Percentiles rank a stretch among this genome's conserved stretches.
Evolutionary conservation across 1,284 basidiomycete species (phyloP).

Genomic region (Vanrija pseudolonga): DNA sequence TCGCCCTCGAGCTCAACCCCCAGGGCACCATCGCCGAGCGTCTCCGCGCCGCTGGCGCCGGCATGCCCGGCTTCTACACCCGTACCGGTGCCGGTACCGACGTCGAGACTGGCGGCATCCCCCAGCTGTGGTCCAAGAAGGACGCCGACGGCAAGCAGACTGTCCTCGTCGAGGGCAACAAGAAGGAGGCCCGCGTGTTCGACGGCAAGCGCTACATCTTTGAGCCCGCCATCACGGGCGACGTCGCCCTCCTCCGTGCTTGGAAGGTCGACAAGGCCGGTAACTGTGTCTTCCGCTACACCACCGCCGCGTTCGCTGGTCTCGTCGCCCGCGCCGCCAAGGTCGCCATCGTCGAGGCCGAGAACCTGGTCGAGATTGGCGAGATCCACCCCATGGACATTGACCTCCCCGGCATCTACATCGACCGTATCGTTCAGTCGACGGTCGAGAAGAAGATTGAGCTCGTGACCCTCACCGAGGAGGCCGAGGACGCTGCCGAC

Average conservation of each 20-base stretch:
- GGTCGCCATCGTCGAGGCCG: constrained; percentile 89
- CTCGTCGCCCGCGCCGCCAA: constrained; percentile 87
- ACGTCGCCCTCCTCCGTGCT: constrained; percentile 84
- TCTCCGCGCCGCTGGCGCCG: constrained; percentile 84
- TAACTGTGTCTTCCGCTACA: constrained; percentile 81
- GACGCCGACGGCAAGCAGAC: constrained; percentile 38
- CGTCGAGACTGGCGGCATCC: constrained; percentile 68
- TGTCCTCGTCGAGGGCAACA: constrained; percentile 65
- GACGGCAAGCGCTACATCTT: constrained; percentile 79
- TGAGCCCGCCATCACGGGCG: constrained; percentile 80
- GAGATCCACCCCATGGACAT: constrained; percentile 77
- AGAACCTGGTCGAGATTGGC: constrained; percentile 85
- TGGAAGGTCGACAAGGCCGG: constrained; percentile 94
- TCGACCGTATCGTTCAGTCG: constrained; percentile 78
- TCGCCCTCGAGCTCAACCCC: constrained; percentile 81
- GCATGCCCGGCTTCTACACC: constrained; percentile 94
- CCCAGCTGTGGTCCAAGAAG: constrained; percentile 45
- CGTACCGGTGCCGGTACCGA: constrained; percentile 87
- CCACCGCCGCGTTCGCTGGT: constrained; percentile 81
- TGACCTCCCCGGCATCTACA: constrained; percentile 77
- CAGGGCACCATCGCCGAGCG: constrained; percentile 91
- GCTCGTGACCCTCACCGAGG: constrained; percentile 56
- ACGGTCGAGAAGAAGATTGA: constrained; percentile 77
- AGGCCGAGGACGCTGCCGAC: constrained; percentile 15
- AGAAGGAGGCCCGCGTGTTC: constrained; percentile 75